phyloP scores from a whole-genome alignment of 2,329 filamentous ascomycete genomes.

The Microascus cirrosus region DNA sequence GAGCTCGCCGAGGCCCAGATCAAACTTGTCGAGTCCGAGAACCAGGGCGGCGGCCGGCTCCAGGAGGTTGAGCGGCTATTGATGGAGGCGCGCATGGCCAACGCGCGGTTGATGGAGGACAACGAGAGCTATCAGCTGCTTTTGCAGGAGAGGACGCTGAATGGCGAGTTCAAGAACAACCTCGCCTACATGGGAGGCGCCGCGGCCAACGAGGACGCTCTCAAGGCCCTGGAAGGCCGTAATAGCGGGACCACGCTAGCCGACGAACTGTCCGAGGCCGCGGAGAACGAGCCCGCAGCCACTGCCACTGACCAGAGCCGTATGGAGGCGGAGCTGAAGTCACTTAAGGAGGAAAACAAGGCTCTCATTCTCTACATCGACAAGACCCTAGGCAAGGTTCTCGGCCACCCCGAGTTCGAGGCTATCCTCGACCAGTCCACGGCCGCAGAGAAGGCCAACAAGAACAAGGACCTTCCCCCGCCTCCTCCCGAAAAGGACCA shows the following conservation, averaged over 20 bases:
- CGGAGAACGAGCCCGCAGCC: conserved; percentile 47
- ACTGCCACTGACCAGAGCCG: conserved; percentile 44
- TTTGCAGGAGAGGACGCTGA: conserved; percentile 87
- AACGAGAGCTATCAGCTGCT: conserved; percentile 97
- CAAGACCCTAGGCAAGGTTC: conserved; percentile 91
- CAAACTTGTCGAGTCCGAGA: conserved; percentile 89
- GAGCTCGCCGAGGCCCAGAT: conserved; percentile 93
- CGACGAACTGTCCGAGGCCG: conserved; percentile 71
- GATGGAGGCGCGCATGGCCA: conserved; percentile 88
- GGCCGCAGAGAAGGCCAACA: conserved; percentile 35
- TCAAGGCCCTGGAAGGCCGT: conserved; percentile 52
- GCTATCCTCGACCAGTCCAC: conserved; percentile 77
- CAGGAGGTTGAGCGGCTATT: conserved; percentile 85
- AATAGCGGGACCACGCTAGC: conserved; percentile 53
- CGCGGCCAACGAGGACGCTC: conserved; percentile 51
- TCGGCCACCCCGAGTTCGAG: conserved; percentile 92
- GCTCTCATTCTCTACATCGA: conserved; percentile 96
- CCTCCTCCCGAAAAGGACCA: conserved; percentile 33
- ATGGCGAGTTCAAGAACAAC: conserved; percentile 78
- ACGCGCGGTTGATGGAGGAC: conserved; percentile 93
- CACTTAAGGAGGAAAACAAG: conserved; percentile 88
- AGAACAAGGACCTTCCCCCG: conserved; percentile 76
- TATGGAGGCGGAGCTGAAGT: conserved; percentile 68
- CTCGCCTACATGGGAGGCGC: conserved; percentile 54
- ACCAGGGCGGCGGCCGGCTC: conserved; percentile 76